Base-by-base conservation (phyloP, 129 eudicot genomes). In the Deinandra increscens region DNA sequence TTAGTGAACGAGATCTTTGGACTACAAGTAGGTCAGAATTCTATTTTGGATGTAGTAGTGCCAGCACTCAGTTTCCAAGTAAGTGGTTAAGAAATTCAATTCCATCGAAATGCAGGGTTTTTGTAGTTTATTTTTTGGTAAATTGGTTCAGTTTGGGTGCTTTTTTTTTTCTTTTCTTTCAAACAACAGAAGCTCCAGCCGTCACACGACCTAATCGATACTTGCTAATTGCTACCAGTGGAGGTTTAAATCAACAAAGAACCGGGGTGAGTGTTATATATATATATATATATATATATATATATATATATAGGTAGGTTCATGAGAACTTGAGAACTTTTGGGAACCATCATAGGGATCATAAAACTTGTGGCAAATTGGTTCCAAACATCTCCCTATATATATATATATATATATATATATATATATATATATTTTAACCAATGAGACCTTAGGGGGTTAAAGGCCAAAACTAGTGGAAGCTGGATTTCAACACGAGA, bases 211-310 rank as follows among this genome's bases (percentile, higher is more conserved):
- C 89, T 15, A 84, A 86, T 77, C 81, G 95, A 3, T 92, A 92
- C 78, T 81, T 92, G 82, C 64, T 79, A 17, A 88, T 92, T 83
- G 96, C 80, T 3, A 86, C 96, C 13, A 92, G 98, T 84, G 98
- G 98, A 66, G 98, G 98, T 55, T 76, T 92, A 74, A 92, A 92
- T 78, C 98, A 92, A 77, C 98, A 92, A 85, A 82, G 98, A 77
- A 92, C 96, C 38, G 98, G 98, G 91, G 98, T 92, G 90, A 59
- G 12, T 71, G 46, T 7, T 50, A 11, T 6, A n/a, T n/a, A n/a
- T n/a, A n/a, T n/a, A n/a, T n/a, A n/a, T n/a, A n/a, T n/a, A n/a
- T n/a, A n/a, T n/a, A n/a, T n/a, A n/a, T n/a, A n/a, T n/a, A n/a
- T n/a, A n/a, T n/a, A n/a, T n/a, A n/a, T n/a, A n/a, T n/a, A n/a